These are phyloP conservation scores for Coemansia sp. DNA, from an alignment of 192 early-diverging fungal genomes.

Conservation along the genomic window DNA sequence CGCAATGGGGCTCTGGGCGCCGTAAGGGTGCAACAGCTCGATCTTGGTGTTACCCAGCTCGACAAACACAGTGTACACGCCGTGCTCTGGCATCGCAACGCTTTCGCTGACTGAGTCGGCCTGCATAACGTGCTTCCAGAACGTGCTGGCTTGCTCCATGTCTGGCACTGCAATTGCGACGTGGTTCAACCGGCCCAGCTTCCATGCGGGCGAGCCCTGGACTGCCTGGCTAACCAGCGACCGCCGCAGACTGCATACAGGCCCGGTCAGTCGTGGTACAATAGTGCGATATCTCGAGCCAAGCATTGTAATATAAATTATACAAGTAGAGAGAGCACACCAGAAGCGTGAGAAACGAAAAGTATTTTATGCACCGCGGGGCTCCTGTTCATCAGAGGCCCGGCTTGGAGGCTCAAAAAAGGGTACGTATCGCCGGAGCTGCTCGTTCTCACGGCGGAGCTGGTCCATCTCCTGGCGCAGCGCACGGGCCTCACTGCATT, in stretches of 20 bases:
- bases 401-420: slow-evolving; percentile 16
- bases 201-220: slow-evolving; percentile 58
- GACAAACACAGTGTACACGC: slow-evolving; percentile 84
- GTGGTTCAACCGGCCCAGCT: slow-evolving; percentile 75
- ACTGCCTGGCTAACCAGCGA: slow-evolving; percentile 16
- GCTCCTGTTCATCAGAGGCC: background rate
- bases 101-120: slow-evolving; percentile 68
- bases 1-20: slow-evolving; percentile 74
- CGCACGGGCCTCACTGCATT: slow-evolving; percentile 26
- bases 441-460: slow-evolving; percentile 48
- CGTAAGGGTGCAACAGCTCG: slow-evolving; percentile 73
- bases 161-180: slow-evolving; percentile 81
- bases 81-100: slow-evolving; percentile 75
- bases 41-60: slow-evolving; percentile 86
- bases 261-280: background rate
- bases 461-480: slow-evolving; percentile 44
- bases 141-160: slow-evolving; percentile 65
- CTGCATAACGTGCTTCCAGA: slow-evolving; percentile 69
- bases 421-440: slow-evolving; percentile 39
- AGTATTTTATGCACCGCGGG: no score
- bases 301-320: no score
- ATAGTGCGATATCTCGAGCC: background rate
- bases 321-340: no score
- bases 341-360: slow-evolving; percentile 5
- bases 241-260: slow-evolving; percentile 8